Percentiles rank a stretch among this genome's conserved stretches.
phyloP scores from a whole-genome alignment of 2,329 filamentous ascomycete genomes.

The Colletotrichum theobromicola region DNA sequence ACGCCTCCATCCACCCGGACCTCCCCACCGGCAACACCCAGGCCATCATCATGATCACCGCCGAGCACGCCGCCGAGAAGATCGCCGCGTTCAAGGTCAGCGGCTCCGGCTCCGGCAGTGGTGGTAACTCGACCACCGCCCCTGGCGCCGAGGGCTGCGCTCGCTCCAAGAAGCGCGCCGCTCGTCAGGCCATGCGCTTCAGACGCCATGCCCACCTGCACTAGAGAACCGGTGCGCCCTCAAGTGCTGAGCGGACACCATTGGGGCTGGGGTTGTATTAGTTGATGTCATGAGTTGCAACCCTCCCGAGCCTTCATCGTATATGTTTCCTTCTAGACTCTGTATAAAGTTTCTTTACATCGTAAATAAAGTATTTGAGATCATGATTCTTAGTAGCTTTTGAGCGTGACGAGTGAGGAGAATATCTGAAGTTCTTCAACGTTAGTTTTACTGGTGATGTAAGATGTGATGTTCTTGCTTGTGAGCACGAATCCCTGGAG shows the following conservation, averaged over 20 bases:
- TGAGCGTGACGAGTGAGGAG: not conserved
- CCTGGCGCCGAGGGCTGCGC: not conserved
- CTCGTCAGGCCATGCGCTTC: conserved; percentile 5
- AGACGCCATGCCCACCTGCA: conserved; percentile 3
- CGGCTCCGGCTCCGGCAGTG: not conserved
- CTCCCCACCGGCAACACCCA: conserved; percentile 23
- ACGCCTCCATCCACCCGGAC: conserved; percentile 66
- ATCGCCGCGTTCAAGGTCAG: conserved; percentile 10
- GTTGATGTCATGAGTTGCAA: not conserved
- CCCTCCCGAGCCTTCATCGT: not conserved
- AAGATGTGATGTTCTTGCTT: no score
- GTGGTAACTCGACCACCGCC: not conserved
- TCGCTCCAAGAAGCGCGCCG: not conserved
- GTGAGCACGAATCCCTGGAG: no score
- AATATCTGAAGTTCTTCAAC: no score
- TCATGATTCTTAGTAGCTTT: not conserved
- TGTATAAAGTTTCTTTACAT: conserved; percentile 5
- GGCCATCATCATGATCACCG: conserved; percentile 23
- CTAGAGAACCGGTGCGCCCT: not conserved
- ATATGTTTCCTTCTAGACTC: conserved; percentile 3
- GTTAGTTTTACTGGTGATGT: no score
- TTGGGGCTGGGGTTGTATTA: not conserved
- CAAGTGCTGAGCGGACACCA: not conserved
- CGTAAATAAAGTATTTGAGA: conserved; percentile 2
- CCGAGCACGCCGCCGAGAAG: conserved; percentile 22